Evolutionary conservation across 2,329 filamentous ascomycete species (phyloP), one percentile per base, ranked within the genome.

Genomic region (Scorias spongiosa): DNA sequence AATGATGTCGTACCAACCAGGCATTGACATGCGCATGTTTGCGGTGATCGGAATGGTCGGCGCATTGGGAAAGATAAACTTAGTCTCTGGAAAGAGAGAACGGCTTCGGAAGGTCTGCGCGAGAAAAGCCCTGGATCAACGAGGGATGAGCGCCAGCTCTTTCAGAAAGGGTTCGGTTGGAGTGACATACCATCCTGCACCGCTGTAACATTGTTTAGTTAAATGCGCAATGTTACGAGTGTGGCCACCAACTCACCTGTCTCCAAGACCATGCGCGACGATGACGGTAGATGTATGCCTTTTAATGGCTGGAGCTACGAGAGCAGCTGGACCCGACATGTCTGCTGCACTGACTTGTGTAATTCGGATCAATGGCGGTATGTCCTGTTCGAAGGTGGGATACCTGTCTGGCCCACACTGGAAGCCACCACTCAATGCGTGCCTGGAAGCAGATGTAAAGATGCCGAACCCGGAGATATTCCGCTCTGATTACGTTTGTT

Each of bases 261-360:
- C 91, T 49, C 91, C 91, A 34, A 98, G 71, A 11, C 91, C 91
- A 63, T 98, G 91, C 42, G 84, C 74, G 65, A 95, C 87, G 57
- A 98, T 96, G 56, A 96, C 82, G 2, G 89, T 95, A 18, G 87
- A 87, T 32, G 91, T 95, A 66, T 96, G 91, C 59, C 77, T 78
- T 59, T 76, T 83, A 29, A 84, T 68, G 36, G 88, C 84, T 26
- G 85, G 84, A 47, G 93, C 79, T 15, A 91, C 72, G 44, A 91
- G 69, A 10, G 68, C 68, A 45, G 69, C 67, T 49, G 65, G 63
- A 28, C 58, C 50, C 38, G 67, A 51, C 67, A 71, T 70, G 18
- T 34, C 20, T 26, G 20, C 20, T 4, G 7, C 20, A 26, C 4
- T 26, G 7, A 26, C 3, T 26, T 7, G 20, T 7, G 20, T 26